Conservation (phyloP, 495 filamentous ascomycete species). For the Talaromyces thailandensis region DNA sequence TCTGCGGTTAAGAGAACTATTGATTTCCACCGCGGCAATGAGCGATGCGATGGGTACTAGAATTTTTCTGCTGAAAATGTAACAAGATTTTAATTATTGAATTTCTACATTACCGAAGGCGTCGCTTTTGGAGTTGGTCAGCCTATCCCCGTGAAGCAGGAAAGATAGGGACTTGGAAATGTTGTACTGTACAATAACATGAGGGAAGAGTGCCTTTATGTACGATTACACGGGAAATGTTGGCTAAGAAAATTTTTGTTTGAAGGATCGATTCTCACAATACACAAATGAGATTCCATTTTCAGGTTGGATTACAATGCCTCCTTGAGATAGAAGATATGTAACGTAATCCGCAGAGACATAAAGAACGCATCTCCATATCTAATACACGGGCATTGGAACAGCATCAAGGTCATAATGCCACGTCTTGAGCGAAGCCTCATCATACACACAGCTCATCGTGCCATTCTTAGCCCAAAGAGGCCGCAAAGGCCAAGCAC, state of each 20-base stretch:
- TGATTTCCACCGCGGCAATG: no score
- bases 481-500: neutral
- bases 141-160: neutral
- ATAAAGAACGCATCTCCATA: neutral
- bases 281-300: neutral
- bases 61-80: no score
- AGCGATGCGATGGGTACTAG: no score
- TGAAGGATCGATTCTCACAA: neutral
- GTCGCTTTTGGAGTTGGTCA: neutral
- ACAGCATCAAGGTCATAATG: neutral
- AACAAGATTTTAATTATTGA: no score
- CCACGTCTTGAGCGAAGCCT: neutral
- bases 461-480: neutral
- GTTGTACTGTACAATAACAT: neutral
- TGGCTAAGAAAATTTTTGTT: neutral
- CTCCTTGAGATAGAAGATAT: neutral
- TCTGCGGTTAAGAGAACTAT: slow-evolving; percentile 4
- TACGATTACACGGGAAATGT: neutral
- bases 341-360: neutral
- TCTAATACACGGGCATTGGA: neutral
- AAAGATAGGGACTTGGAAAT: neutral
- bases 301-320: neutral
- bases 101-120: no score
- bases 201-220: neutral
- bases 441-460: neutral